phyloP scores from a whole-genome alignment of 352 stramenopile species.

The Globisporangium spinosum region DNA sequence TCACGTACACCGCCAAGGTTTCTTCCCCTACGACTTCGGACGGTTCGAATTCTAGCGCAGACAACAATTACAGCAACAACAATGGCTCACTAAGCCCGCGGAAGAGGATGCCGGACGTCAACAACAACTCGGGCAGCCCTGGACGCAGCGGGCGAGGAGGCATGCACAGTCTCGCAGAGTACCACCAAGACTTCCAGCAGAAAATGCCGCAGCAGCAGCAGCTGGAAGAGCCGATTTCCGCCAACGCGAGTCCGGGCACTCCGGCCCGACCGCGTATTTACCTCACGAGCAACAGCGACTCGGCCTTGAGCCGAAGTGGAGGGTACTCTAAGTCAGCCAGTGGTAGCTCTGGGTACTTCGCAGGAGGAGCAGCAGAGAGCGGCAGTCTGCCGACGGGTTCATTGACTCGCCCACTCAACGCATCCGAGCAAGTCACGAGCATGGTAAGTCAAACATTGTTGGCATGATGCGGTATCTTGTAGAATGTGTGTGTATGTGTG shows the following conservation, averaged over 20 bases:
- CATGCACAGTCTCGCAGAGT: constrained; percentile 29
- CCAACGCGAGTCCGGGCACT: not conserved
- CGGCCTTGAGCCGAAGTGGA: constrained; percentile 14
- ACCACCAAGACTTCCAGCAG: constrained; percentile 39
- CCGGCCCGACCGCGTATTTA: constrained; percentile 4
- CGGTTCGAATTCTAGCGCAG: constrained; percentile 69
- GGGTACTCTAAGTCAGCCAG: constrained; percentile 11
- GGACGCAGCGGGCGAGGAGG: constrained; percentile 23
- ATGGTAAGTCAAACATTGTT: constrained; percentile 30
- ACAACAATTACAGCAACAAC: constrained; percentile 64
- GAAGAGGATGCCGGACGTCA: constrained; percentile 16
- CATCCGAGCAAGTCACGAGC: constrained; percentile 44
- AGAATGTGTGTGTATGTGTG: no score
- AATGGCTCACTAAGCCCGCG: constrained; percentile 30
- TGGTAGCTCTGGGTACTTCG: constrained; percentile 28
- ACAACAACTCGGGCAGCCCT: constrained; percentile 52
- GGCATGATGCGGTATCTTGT: not conserved
- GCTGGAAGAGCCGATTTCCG: constrained; percentile 1
- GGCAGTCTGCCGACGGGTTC: constrained; percentile 28
- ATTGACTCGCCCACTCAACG: constrained; percentile 28
- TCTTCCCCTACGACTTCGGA: constrained; percentile 72
- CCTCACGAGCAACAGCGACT: constrained; percentile 18
- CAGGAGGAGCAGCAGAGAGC: constrained; percentile 11
- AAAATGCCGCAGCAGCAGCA: constrained; percentile 15
- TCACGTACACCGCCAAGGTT: constrained; percentile 60